Evolutionary conservation across 495 filamentous ascomycete genomes (phyloP), one percentile per base, ranked within the genome.

Genomic region (Recurvomyces mirabilis): DNA sequence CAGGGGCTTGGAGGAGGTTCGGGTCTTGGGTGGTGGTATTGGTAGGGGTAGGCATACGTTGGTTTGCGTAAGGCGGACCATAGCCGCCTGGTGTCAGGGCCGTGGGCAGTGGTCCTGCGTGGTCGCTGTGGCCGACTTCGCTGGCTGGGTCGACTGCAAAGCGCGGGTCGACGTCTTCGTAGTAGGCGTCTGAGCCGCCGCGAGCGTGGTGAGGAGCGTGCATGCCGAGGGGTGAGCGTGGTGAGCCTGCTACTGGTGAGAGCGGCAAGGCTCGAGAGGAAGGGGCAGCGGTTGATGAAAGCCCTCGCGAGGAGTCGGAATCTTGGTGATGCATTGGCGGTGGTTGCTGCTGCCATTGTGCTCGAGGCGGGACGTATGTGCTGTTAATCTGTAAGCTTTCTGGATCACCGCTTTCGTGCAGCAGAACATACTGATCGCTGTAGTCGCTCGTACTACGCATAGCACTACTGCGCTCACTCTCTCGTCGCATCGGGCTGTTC

Each of bases 111-210:
- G 14, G 17, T 18, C 25, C 32, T 46, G 7, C 39, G 53, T 57
- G 54, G 25, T 57, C 28, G 41, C 47, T 38, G 55, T 36, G 44
- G 53, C 65, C 25, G 50, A 60, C 35, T 36, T 48, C 47, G 41
- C 54, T 39, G 34, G 55, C 31, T n/a, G 38, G 47, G 36, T 63
- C 58, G 46, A 70, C 70, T 35, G 67, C 82, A 60, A 95, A 98
- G 30, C 80, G 81, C 18, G 91, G 91, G 44, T 93, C 87, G 15
- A 91, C 81, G 59, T 95, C 91, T 72, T 98, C 91, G 58, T 89
- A 94, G 63, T 95, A 95, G 45, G 73, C 63, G 33, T 70, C 68
- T 9, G 72, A 70, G 20, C 58, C 62, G 14, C 57, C 58, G 37
- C 73, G 60, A 33, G 56, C 60, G 62, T 72, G 64, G 60, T 49